phyloP scores from a whole-genome alignment of 2,329 filamentous ascomycete genomes.

The Fonsecaea monophora region DNA sequence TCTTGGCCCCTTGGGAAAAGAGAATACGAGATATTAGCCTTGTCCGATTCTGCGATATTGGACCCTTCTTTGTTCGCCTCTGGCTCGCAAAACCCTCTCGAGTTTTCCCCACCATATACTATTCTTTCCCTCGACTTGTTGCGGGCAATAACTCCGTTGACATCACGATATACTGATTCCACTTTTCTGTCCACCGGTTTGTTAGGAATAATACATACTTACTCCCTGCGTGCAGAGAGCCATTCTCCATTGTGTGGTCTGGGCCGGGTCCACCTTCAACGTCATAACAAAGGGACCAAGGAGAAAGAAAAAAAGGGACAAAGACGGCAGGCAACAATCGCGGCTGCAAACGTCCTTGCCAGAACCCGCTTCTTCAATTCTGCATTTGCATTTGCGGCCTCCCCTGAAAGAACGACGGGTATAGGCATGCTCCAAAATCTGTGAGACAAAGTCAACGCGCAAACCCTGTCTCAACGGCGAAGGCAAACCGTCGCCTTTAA shows the following conservation, averaged over 20 bases:
- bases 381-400: not conserved
- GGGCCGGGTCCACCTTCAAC: not conserved
- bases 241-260: not conserved
- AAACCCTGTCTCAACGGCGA: not conserved
- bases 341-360: not conserved
- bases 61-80: not conserved
- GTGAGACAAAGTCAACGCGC: not conserved
- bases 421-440: not conserved
- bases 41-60: not conserved
- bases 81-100: not conserved
- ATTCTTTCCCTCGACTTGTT: not conserved
- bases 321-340: not conserved
- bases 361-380: not conserved
- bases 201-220: not conserved
- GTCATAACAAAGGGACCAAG: conserved; percentile 3
- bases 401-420: not conserved
- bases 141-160: not conserved
- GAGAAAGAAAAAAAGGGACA: not conserved
- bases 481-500: conserved; percentile 11
- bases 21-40: not conserved
- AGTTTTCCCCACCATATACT: not conserved
- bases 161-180: not conserved
- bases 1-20: not conserved
- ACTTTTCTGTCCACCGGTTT: not conserved
- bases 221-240: not conserved